Conservation (phyloP, 768 basidiomycete genomes). For the Xerocomellus amylosporus region DNA sequence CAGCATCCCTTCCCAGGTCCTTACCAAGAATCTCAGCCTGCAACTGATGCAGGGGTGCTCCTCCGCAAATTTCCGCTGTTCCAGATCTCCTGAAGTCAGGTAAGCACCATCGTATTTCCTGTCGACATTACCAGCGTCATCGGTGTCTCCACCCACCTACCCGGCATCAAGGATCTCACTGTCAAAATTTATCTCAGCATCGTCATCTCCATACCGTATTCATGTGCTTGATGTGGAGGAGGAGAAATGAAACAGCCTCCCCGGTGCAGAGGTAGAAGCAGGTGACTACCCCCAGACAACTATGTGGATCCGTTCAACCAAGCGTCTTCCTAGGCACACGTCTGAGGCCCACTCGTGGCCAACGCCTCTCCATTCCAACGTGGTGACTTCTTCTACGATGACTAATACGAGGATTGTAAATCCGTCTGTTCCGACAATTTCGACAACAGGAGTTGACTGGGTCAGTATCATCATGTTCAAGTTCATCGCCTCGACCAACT, state of each 20-base stretch:
- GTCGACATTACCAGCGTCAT: too few species aligned
- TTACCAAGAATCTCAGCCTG: too few species aligned
- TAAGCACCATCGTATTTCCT: too few species aligned
- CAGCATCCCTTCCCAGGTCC: too few species aligned
- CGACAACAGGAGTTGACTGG: constrained; percentile 75
- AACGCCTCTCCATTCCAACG: constrained; percentile 83
- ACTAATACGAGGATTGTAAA: constrained; percentile 73
- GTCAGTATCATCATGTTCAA: constrained; percentile 95
- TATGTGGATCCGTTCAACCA: constrained; percentile 54
- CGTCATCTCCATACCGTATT: too few species aligned
- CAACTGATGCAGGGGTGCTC: too few species aligned
- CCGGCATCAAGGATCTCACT: too few species aligned
- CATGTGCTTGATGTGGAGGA: constrained; percentile 84
- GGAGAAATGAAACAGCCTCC: constrained; percentile 73
- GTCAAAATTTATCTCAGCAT: too few species aligned
- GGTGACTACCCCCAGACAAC: constrained; percentile 44
- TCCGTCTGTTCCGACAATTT: constrained; percentile 75
- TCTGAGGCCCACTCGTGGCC: constrained; percentile 83
- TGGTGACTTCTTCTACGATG: constrained; percentile 67
- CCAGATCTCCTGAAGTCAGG: too few species aligned
- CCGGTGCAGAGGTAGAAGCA: constrained; percentile 71
- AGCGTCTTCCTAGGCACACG: constrained; percentile 58
- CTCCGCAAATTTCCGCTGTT: too few species aligned
- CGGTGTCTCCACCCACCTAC: too few species aligned
- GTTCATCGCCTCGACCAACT: constrained; percentile 88